Conservation (phyloP, 164 flowering plant species). For the Dillenia turbinata region DNA sequence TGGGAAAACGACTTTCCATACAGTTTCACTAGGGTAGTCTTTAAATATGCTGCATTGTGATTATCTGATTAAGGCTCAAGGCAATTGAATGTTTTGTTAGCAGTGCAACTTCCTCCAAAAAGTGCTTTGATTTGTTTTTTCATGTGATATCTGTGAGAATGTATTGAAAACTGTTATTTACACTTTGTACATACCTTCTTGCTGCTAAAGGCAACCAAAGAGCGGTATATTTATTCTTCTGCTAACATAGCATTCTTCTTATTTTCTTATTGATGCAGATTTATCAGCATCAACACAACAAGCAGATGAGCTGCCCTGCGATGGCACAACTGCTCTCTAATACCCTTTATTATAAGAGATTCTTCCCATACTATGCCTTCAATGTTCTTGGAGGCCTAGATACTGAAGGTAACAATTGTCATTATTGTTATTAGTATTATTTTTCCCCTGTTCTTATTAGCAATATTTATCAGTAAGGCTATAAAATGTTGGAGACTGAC, state of each 20-base stretch:
- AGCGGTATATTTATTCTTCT: too few species aligned
- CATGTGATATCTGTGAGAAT: background rate
- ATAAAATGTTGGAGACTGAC: background rate
- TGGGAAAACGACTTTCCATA: too few species aligned
- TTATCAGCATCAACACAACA: conserved; percentile 95
- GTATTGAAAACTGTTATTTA: background rate
- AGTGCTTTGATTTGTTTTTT: background rate
- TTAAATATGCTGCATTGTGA: too few species aligned
- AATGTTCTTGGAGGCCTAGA: conserved; percentile 97
- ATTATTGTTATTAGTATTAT: background rate
- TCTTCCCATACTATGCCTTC: conserved; percentile 95
- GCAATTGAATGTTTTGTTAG: background rate
- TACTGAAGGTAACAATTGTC: conserved; percentile 49
- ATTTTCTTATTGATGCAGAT: conserved; percentile 32
- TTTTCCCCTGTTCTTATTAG: background rate
- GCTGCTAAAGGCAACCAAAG: background rate
- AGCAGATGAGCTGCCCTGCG: conserved; percentile 99
- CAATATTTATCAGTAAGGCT: conserved; percentile 1
- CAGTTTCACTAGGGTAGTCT: too few species aligned
- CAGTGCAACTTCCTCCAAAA: background rate
- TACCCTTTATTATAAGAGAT: conserved; percentile 96
- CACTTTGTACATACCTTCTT: background rate
- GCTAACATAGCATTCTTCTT: background rate
- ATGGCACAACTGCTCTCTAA: conserved; percentile 96
- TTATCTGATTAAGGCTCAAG: background rate